These are phyloP conservation scores for Penicillium frequentans DNA, from an alignment of 2,329 filamentous ascomycete genomes.

Conservation along the genomic window DNA sequence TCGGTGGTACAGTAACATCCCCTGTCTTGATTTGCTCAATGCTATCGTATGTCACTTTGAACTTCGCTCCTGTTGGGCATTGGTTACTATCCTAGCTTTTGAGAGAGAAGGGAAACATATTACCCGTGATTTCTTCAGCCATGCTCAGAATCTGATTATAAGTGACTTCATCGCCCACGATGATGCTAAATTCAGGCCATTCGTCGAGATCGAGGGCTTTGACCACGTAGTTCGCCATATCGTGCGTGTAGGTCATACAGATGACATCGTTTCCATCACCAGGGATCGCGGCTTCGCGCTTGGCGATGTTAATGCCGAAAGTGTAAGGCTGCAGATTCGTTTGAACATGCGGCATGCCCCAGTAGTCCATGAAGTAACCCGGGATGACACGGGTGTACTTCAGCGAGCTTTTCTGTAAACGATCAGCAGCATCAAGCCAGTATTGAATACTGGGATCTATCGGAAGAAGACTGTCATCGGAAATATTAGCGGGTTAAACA, in stretches of 20 bases:
- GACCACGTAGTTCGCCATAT: constrained; percentile 51
- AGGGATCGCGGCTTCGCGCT: constrained; percentile 50
- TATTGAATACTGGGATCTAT: constrained; percentile 33
- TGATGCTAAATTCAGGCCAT: constrained; percentile 45
- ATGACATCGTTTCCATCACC: constrained; percentile 48
- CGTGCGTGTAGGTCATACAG: constrained; percentile 51
- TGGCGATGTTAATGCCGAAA: constrained; percentile 47
- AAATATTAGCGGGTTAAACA: neutral
- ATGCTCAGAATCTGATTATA: constrained; percentile 48
- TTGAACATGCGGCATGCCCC: constrained; percentile 38
- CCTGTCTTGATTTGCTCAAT: constrained; percentile 35
- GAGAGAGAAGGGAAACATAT: constrained; percentile 9
- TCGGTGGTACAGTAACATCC: constrained; percentile 34
- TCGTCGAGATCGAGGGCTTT: constrained; percentile 41
- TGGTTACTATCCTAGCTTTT: neutral
- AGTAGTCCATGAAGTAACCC: constrained; percentile 52
- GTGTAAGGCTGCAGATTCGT: constrained; percentile 42
- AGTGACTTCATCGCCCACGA: constrained; percentile 44
- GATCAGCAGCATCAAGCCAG: constrained; percentile 27
- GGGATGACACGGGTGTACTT: constrained; percentile 42
- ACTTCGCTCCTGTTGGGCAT: constrained; percentile 28
- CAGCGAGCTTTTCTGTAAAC: constrained; percentile 34
- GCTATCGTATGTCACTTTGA: constrained; percentile 36
- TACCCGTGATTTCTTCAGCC: constrained; percentile 45
- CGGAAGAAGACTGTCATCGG: constrained; percentile 22